A percentile compares a stretch with the other conserved stretches of the same genome.
phyloP scores from a whole-genome alignment of 805 yeast genomes.

The Ogataea methylovora region DNA sequence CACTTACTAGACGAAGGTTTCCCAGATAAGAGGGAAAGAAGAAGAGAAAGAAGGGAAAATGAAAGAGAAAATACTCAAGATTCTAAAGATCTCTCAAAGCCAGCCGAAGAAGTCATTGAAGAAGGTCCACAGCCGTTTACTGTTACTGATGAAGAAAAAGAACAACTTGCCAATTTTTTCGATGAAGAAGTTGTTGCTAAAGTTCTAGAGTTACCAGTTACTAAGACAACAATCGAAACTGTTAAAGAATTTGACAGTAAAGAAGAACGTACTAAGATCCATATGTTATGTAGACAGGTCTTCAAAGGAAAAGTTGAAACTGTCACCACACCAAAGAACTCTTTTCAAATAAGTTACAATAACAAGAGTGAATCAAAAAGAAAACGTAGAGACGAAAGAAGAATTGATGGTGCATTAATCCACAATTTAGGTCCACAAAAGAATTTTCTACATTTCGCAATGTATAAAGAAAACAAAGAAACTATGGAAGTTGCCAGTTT shows the following conservation, averaged over 20 bases:
- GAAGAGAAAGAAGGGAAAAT: slow-evolving; percentile 35
- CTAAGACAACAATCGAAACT: slow-evolving; percentile 44
- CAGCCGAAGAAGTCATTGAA: slow-evolving; percentile 25
- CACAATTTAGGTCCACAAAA: slow-evolving; percentile 71
- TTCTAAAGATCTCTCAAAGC: slow-evolving; percentile 35
- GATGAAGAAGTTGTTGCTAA: slow-evolving; percentile 54
- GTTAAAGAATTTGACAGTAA: slow-evolving; percentile 55
- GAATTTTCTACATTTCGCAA: slow-evolving; percentile 63
- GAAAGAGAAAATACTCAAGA: slow-evolving; percentile 27
- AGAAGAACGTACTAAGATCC: slow-evolving; percentile 67
- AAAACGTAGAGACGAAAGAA: slow-evolving; percentile 28
- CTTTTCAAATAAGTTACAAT: slow-evolving; percentile 40
- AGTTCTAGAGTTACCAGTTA: slow-evolving; percentile 35
- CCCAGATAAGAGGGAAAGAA: slow-evolving; percentile 40
- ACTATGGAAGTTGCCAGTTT: slow-evolving; percentile 91
- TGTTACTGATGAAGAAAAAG: slow-evolving; percentile 38
- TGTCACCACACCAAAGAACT: slow-evolving; percentile 60
- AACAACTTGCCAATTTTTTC: slow-evolving; percentile 42
- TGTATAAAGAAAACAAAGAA: slow-evolving; percentile 92
- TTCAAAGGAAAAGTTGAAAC: slow-evolving; percentile 75
- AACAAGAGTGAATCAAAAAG: slow-evolving; percentile 17
- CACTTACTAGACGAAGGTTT: slow-evolving; percentile 73
- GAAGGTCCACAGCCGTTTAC: slow-evolving; percentile 23
- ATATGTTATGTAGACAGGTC: slow-evolving; percentile 64
- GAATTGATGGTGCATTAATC: slow-evolving; percentile 42